Conservation (phyloP, 257 asterid genomes). For the Voacanga thouarsii region DNA sequence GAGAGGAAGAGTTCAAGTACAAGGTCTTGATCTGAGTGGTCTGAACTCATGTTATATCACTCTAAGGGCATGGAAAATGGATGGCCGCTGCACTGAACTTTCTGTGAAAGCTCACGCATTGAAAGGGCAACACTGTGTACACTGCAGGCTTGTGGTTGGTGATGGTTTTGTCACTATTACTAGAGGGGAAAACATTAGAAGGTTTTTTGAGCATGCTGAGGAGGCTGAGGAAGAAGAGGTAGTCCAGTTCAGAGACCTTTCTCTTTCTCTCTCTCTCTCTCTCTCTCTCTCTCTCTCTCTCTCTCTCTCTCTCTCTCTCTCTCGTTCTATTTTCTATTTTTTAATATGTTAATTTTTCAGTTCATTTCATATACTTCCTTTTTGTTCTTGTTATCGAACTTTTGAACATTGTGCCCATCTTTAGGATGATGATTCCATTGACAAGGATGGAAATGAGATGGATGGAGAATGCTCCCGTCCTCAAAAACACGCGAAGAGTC, state of each 20-base stretch:
- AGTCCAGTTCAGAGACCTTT: slow-evolving; percentile 20
- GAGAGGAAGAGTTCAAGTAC: slow-evolving; percentile 74
- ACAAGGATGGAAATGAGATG: slow-evolving; percentile 90
- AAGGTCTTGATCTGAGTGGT: slow-evolving; percentile 83
- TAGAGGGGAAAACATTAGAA: slow-evolving; percentile 71
- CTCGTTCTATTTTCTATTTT: too few relatives aligned
- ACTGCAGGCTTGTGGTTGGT: slow-evolving; percentile 92
- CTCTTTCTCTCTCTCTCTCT: background rate
- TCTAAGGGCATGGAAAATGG: slow-evolving; percentile 81
- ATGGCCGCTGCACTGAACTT: slow-evolving; percentile 81
- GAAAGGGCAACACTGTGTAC: slow-evolving; percentile 89
- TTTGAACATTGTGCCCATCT: slow-evolving; percentile 16
- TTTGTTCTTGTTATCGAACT: slow-evolving; percentile 1
- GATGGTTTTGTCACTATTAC: slow-evolving; percentile 82
- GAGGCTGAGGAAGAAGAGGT: slow-evolving; percentile 99
- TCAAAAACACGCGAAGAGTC: slow-evolving; percentile 99
- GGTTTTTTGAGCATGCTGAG: slow-evolving; percentile 98
- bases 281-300: too few relatives aligned
- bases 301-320: too few relatives aligned
- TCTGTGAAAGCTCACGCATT: slow-evolving; percentile 95
- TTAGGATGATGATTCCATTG: slow-evolving; percentile 97
- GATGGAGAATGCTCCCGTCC: slow-evolving; percentile 98
- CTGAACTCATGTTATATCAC: slow-evolving; percentile 85
- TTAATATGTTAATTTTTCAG: background rate
- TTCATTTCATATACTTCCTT: background rate